A percentile compares a stretch with the other conserved stretches of the same genome.
Conservation (phyloP, 331 rosid genomes). For the Acacia concinna region DNA sequence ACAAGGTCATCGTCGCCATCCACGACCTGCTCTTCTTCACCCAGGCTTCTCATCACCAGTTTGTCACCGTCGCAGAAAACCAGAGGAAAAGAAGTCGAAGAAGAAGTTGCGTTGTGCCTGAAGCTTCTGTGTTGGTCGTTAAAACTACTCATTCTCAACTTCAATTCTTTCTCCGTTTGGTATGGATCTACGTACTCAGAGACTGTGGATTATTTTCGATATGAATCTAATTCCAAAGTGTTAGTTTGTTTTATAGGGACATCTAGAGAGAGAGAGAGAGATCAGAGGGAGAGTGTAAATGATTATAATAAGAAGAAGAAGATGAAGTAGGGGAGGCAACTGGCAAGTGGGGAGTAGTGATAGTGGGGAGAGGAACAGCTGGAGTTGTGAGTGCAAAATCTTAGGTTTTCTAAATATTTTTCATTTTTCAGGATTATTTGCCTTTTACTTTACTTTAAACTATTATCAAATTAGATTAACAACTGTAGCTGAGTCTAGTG, state of each 20-base stretch:
- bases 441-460: background rate
- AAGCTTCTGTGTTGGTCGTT: conserved; percentile 44
- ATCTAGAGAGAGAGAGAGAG: background rate
- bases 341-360: conserved; percentile 29
- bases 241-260: background rate
- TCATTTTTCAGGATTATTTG: background rate
- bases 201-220: background rate
- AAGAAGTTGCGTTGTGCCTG: background rate
- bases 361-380: conserved; percentile 20
- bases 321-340: too few species aligned
- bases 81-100: background rate
- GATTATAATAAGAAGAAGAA: too few species aligned
- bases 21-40: conserved; percentile 43
- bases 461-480: too few species aligned
- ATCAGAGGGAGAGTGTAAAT: conserved; percentile 46
- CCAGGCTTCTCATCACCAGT: conserved; percentile 24
- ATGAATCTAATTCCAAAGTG: background rate
- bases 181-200: background rate
- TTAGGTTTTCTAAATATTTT: background rate
- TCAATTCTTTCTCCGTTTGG: background rate
- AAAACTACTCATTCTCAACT: background rate
- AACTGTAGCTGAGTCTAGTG: too few species aligned
- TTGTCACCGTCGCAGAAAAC: background rate
- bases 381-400: conserved; percentile 68
- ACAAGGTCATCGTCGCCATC: conserved; percentile 57